Percentiles rank a stretch among this genome's conserved stretches.
Conservation (phyloP, 176 grass and related monocot species). For the Tillandsia fasciculata region DNA sequence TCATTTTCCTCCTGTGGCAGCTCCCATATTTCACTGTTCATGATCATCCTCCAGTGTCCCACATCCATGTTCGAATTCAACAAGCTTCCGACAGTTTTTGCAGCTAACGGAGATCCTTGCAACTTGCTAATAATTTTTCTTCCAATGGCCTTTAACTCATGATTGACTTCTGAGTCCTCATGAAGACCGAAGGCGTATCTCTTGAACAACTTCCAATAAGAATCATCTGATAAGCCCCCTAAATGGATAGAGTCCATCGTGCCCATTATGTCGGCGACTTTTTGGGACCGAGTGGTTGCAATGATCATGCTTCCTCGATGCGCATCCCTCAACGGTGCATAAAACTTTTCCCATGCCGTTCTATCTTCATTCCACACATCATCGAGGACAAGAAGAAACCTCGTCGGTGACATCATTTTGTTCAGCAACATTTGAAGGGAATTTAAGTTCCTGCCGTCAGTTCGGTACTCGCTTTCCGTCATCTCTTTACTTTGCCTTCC, state of each 20-base stretch:
- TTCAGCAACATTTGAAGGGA: conserved; percentile 11
- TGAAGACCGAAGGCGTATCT: conserved; percentile 4
- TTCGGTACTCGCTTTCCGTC: not conserved
- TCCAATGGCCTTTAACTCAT: conserved; percentile 10
- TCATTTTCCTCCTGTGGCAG: conserved; percentile 11
- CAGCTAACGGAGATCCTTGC: conserved; percentile 20
- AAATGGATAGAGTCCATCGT: not conserved
- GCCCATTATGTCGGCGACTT: conserved; percentile 2
- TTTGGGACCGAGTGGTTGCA: conserved; percentile 18
- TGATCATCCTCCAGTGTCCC: conserved; percentile 11
- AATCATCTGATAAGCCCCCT: not conserved
- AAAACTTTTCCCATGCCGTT: conserved; percentile 12
- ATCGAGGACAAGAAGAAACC: conserved; percentile 29
- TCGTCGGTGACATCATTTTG: not conserved
- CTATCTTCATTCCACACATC: conserved; percentile 19
- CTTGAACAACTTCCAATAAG: conserved; percentile 16
- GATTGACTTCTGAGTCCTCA: not conserved
- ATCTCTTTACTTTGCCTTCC: not conserved
- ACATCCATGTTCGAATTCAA: no score
- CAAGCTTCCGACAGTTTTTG: conserved; percentile 12
- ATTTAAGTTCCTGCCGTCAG: not conserved
- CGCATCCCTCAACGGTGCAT: conserved; percentile 1
- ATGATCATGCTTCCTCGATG: conserved; percentile 25
- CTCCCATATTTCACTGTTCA: conserved; percentile 27
- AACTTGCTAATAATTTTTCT: conserved; percentile 16